Evolutionary conservation across 164 flowering plant species (phyloP).

Genomic region (Dillenia turbinata): DNA sequence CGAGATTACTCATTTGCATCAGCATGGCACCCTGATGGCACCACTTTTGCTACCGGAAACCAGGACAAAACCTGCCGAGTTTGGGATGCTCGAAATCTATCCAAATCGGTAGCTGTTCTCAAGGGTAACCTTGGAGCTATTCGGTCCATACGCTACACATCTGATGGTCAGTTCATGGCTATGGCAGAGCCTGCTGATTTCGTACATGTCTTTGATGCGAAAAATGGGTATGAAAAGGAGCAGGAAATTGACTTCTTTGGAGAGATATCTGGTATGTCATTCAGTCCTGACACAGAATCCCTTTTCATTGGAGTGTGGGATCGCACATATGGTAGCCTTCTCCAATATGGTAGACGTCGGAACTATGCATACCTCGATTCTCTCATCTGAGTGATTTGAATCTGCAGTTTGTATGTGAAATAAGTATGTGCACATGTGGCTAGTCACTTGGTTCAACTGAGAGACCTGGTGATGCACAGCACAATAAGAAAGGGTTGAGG

Average conservation of each 20-base stretch:
- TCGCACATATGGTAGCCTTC: constrained; percentile 87
- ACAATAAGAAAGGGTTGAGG: neutral
- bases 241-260: constrained; percentile 97
- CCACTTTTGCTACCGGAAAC: constrained; percentile 86
- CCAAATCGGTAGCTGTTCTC: constrained; percentile 62
- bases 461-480: no score
- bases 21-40: constrained; percentile 93
- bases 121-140: constrained; percentile 93
- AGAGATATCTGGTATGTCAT: constrained; percentile 86
- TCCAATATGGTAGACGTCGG: constrained; percentile 57
- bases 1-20: constrained; percentile 93
- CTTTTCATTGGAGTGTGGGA: constrained; percentile 94
- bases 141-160: constrained; percentile 75
- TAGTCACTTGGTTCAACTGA: neutral
- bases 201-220: constrained; percentile 72
- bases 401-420: no score
- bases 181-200: constrained; percentile 97
- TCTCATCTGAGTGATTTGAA: constrained; percentile 19
- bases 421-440: neutral
- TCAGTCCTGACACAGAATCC: constrained; percentile 90
- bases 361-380: constrained; percentile 60
- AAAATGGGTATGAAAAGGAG: constrained; percentile 61
- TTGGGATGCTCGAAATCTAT: constrained; percentile 79
- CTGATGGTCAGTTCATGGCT: constrained; percentile 88
- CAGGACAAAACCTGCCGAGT: constrained; percentile 95